Evolutionary conservation across 495 filamentous ascomycete genomes (phyloP), one percentile per base, ranked within the genome.

Genomic region (Podospora fimiseda): DNA sequence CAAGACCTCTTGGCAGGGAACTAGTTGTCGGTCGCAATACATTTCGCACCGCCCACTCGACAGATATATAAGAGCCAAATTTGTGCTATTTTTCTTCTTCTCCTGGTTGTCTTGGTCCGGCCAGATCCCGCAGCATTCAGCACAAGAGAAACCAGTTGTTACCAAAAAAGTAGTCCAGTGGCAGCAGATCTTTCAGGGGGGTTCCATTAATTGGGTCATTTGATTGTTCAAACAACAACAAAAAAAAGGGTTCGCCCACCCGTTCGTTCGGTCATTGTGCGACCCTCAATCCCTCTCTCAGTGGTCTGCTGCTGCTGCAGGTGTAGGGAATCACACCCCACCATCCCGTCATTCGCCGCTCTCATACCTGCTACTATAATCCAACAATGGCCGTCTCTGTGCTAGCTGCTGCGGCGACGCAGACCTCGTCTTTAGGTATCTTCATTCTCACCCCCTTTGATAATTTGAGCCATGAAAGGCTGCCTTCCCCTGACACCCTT

Each of bases 371-470:
- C n/a, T n/a, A n/a, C n/a, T n/a, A n/a, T n/a, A n/a, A 48, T 23
- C 44, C 55, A 37, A 58, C 40, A 40, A 69, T 69, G 66, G 60
- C 66, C 2, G 58, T 55, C 46, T 65, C 64, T 40, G 36, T 65
- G 62, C 48, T 69, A 37, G 57, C 62, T 53, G 53, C 66, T 55
- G 62, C 64, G 48, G 58, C 60, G 36, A 51, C 64, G 49, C 60
- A 62, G 62, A 48, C 66, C 37, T 56, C 55, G 42, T 53, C 60
- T 50, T 46, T 60, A 69, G 66, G 66, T 69, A 64, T 62, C 52
- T 61, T 59, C 45, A 48, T 52, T 20, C 64, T 60, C 51, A 55
- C 58, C 5, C 27, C 27, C 27, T 33, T 33, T 33, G 27, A 33
- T 42, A 50, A 57, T 47, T 42, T 39, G 3, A 54, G 53, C 55